Evolutionary conservation across 192 early-diverging fungal genomes (phyloP).

Genomic region (Rhizophagus prolifer): DNA sequence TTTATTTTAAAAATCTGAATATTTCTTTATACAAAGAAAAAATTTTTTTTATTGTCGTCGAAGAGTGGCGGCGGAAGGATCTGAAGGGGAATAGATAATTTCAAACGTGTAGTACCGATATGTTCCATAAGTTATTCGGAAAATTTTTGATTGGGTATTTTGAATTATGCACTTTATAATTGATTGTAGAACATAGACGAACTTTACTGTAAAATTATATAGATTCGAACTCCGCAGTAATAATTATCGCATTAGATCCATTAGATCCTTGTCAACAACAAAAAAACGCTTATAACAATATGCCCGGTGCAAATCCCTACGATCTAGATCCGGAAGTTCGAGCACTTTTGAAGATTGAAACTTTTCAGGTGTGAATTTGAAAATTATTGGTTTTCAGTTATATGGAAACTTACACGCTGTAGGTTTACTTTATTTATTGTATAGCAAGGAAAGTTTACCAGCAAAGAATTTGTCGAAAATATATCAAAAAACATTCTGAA

Average conservation of each 20-base stretch:
- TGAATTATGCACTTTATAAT: not conserved
- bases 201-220: not conserved
- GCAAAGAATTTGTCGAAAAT: constrained; percentile 60
- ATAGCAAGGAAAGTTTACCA: constrained; percentile 50
- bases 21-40: not conserved
- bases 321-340: constrained; percentile 46
- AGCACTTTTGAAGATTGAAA: constrained; percentile 44
- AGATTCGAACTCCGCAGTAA: not conserved
- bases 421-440: not conserved
- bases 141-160: not conserved
- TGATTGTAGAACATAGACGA: no score
- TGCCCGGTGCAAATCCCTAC: constrained; percentile 34
- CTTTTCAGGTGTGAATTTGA: constrained; percentile 40
- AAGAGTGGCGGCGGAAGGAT: not conserved
- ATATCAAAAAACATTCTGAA: constrained; percentile 49
- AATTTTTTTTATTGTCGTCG: not conserved
- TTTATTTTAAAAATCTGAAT: not conserved
- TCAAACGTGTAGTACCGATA: not conserved
- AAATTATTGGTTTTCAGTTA: not conserved
- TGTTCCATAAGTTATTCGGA: not conserved
- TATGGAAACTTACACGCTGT: no score
- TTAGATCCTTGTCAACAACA: not conserved
- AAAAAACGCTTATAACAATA: not conserved
- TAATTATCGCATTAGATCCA: no score
- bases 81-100: not conserved